These are phyloP conservation scores for Agroathelia rolfsii DNA, from an alignment of 1,284 basidiomycete genomes.

Conservation along the genomic window DNA sequence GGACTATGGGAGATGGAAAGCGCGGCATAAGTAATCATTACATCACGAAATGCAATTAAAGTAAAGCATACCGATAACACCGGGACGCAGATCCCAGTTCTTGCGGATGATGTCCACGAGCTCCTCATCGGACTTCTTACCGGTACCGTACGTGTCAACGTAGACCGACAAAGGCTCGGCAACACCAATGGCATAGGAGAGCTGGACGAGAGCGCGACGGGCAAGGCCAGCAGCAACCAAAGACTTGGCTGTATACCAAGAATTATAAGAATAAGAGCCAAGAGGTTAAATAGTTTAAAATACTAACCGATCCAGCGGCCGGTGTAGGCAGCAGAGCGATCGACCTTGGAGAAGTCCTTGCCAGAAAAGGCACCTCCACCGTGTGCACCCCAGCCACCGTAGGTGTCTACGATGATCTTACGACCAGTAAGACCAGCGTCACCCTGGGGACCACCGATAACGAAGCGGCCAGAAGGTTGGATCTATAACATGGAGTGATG, in stretches of 20 bases:
- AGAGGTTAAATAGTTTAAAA: no score
- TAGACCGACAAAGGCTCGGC: conserved; percentile 96
- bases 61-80: conserved; percentile 79
- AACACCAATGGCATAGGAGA: conserved; percentile 99
- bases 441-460: conserved; percentile 99
- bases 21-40: conserved; percentile 8
- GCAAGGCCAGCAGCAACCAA: conserved; percentile 89
- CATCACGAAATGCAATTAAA: not conserved
- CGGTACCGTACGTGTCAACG: conserved; percentile 96
- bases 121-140: conserved; percentile 86
- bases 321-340: conserved; percentile 97
- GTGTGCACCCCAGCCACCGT: conserved; percentile 99
- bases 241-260: conserved; percentile 96
- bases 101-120: conserved; percentile 85
- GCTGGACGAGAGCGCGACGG: conserved; percentile 88
- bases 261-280: no score
- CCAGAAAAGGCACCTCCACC: conserved; percentile 99
- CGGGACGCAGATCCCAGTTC: conserved; percentile 93
- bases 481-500: conserved; percentile 47
- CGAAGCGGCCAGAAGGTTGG: conserved; percentile 98
- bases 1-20: conserved; percentile 56
- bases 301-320: conserved; percentile 86
- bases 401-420: conserved; percentile 99
- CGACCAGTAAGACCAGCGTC: conserved; percentile 98
- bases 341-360: conserved; percentile 99